These are phyloP conservation scores for Kwoniella dejecticola DNA, from an alignment of 768 basidiomycete species.

Conservation along the genomic window DNA sequence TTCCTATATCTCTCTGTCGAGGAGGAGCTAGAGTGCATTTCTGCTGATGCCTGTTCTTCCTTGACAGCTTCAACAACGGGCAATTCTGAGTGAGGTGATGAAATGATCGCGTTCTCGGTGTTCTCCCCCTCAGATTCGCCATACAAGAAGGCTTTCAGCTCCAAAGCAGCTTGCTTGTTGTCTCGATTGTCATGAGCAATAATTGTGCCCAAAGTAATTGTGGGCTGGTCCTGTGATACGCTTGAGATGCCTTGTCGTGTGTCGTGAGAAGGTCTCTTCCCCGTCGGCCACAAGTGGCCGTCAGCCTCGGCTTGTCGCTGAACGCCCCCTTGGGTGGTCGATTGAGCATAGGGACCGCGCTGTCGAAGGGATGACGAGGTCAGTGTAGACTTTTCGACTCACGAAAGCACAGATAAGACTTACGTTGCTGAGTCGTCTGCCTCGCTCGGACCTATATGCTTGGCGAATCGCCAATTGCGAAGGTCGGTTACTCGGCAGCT, in stretches of 20 bases:
- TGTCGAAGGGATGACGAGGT: background rate
- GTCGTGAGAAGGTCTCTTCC: no score
- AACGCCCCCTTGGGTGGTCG: no score
- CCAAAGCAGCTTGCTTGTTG: no score
- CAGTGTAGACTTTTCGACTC: background rate
- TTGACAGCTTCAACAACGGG: no score
- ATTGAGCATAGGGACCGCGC: background rate
- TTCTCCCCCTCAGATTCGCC: background rate
- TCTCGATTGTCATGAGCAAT: no score
- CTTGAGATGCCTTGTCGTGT: no score
- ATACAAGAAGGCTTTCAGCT: conserved; percentile 10
- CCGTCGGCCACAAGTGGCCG: no score
- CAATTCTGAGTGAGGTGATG: no score
- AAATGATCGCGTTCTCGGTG: background rate
- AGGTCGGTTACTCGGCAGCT: background rate
- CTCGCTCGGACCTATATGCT: background rate
- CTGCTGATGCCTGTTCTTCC: background rate
- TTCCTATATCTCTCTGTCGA: background rate
- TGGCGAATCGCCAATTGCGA: conserved; percentile 5
- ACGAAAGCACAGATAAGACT: background rate
- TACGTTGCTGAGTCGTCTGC: background rate
- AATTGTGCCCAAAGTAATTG: no score
- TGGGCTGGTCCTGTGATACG: no score
- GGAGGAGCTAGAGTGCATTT: background rate
- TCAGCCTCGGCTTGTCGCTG: no score